A percentile compares a stretch with the other conserved stretches of the same genome.
Conservation (phyloP, 495 filamentous ascomycete species). For the Penicillium maclennaniae region DNA sequence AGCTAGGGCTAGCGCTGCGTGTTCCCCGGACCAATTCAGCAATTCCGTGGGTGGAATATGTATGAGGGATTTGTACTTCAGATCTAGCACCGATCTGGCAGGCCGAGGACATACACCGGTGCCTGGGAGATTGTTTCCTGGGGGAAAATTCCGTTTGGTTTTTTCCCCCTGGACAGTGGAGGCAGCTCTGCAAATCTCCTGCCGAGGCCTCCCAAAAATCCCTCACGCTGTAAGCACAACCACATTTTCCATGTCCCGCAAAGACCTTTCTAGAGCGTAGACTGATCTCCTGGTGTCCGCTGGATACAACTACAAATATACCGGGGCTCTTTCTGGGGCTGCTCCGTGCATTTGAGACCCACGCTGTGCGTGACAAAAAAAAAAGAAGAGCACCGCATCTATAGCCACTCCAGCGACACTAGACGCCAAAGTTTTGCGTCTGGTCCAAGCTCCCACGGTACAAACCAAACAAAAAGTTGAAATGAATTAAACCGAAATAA, state of each 20-base stretch:
- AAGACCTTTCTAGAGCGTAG: not conserved
- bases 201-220: slow-evolving; percentile 2
- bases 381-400: slow-evolving; percentile 4
- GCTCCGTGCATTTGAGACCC: slow-evolving; percentile 11
- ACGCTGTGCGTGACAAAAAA: not conserved
- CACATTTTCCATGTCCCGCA: not conserved
- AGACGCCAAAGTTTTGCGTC: slow-evolving; percentile 8
- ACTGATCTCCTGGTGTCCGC: not conserved
- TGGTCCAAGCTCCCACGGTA: slow-evolving; percentile 20
- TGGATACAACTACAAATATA: not conserved
- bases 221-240: not conserved
- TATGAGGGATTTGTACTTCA: slow-evolving; percentile 28
- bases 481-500: not conserved
- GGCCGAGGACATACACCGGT: slow-evolving; percentile 6
- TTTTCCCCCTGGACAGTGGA: not conserved
- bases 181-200: not conserved
- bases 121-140: slow-evolving; percentile 2
- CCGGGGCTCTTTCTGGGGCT: not conserved
- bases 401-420: not conserved
- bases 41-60: slow-evolving; percentile 3
- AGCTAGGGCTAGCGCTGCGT: not conserved
- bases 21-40: not conserved
- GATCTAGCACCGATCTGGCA: slow-evolving; percentile 27
- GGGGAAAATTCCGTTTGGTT: slow-evolving; percentile 10
- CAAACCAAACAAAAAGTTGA: too few species aligned